These are phyloP conservation scores for Aureobasidium uvarum DNA, from an alignment of 2,329 filamentous ascomycete genomes.

Conservation along the genomic window DNA sequence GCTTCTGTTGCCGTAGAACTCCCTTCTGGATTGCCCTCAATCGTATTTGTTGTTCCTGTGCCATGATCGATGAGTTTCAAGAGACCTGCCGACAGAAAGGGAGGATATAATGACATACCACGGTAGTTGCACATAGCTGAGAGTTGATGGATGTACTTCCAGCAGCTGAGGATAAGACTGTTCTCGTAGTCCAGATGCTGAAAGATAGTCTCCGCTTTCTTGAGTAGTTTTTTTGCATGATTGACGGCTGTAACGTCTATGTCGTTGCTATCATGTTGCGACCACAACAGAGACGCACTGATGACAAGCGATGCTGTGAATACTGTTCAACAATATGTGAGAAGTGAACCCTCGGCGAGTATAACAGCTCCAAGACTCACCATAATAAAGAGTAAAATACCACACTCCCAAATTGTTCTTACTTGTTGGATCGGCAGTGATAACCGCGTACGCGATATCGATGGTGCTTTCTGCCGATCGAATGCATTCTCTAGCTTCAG, in stretches of 20 bases:
- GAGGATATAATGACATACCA: background rate
- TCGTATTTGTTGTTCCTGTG: background rate
- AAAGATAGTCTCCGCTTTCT: background rate
- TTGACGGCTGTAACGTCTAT: background rate
- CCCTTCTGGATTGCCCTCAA: background rate
- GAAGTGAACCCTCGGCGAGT: too few relatives aligned
- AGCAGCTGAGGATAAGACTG: constrained; percentile 7
- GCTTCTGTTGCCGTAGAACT: background rate
- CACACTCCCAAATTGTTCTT: constrained; percentile 41
- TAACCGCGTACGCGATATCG: constrained; percentile 35
- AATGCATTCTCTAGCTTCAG: constrained; percentile 31
- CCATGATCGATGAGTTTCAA: background rate
- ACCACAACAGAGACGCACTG: background rate
- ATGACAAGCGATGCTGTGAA: constrained; percentile 25
- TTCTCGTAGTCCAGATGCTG: background rate
- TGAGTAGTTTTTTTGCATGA: background rate
- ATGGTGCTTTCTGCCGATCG: constrained; percentile 42
- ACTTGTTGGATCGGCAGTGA: constrained; percentile 30
- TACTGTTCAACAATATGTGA: background rate
- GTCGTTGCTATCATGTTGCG: background rate
- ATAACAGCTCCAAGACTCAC: constrained; percentile 29
- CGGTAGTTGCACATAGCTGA: background rate
- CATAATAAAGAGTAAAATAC: constrained; percentile 46
- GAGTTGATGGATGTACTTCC: constrained; percentile 7
- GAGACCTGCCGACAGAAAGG: background rate